Base-by-base conservation (phyloP, 2,329 filamentous ascomycete genomes). In the Pseudogymnoascus destructans region DNA sequence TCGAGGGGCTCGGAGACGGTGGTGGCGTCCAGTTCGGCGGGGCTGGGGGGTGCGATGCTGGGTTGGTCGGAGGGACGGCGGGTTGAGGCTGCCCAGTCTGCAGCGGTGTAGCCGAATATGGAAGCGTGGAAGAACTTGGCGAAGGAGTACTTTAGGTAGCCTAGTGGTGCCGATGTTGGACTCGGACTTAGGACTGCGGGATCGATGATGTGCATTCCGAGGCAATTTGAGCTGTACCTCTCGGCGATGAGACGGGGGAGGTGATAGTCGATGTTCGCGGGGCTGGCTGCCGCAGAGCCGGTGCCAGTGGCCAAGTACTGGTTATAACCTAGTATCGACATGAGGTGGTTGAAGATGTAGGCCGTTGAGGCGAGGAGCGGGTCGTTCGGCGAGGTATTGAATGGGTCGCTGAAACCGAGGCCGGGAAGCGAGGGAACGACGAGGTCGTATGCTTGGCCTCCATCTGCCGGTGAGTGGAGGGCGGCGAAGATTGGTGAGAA, bases 391-490 rank as follows among this genome's bases (percentile, higher is more conserved):
- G 59, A 56, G 5, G 46, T 73, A 3, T 58, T 73, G 36, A 84
- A 73, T 1, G 81, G 73, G 67, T 86, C 82, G 67, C 82, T 85
- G 65, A 87, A 87, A 13, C 82, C 84, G 49, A 85, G 73, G 0
- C 83, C 84, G 0, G 84, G 83, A 17, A 87, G 74, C 42, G 80
- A 81, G 1, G 84, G 84, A 17, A 80, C 79, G 17, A 87, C 76
- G n/a, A 87, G 66, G 64, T 87, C 80, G 64, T 87, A 87, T 0
- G 81, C 74, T 60, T 79, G 77, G 15, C 40, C 60, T 3, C 65
- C 64, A 69, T 75, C 72, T 8, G 77, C 70, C 1, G 81, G 80
- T 19, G 80, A 72, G 3, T 77, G 78, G 42, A 86, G 72, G 3
- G 73, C 71, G 27, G 76, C 71, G 57, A 84, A 72, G 59, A 85